Conservation (phyloP, 225 moss, liverwort and hornwort species). For the Climacium dendroides region DNA sequence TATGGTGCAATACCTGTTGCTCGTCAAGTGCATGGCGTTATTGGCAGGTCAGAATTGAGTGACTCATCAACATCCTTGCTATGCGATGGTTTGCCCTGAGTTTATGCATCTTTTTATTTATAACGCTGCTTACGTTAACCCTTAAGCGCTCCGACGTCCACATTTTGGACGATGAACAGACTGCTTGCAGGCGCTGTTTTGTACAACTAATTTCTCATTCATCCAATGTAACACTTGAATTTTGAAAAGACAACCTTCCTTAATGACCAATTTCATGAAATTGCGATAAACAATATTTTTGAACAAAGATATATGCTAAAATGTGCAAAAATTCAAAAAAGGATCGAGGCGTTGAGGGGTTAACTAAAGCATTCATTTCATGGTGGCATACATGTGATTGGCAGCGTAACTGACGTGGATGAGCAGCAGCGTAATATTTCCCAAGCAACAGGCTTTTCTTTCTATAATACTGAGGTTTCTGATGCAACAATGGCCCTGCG, state of each 20-base stretch:
- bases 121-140: background rate
- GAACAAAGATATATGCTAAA: too few species aligned
- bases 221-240: too few species aligned
- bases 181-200: too few species aligned
- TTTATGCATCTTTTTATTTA: background rate
- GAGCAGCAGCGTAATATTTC: slow-evolving; percentile 12
- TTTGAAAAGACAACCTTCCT: too few species aligned
- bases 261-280: too few species aligned
- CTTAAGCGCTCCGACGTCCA: too few species aligned
- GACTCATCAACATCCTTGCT: background rate
- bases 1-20: slow-evolving; percentile 59
- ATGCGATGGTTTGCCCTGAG: background rate
- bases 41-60: slow-evolving; percentile 17
- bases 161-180: too few species aligned
- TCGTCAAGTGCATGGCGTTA: slow-evolving; percentile 31
- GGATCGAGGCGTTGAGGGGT: too few species aligned
- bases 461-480: slow-evolving; percentile 15
- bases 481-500: slow-evolving; percentile 31
- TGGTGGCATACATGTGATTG: background rate
- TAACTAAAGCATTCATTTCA: background rate
- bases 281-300: too few species aligned
- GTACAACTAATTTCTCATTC: too few species aligned
- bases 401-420: slow-evolving; percentile 36
- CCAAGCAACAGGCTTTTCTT: slow-evolving; percentile 49
- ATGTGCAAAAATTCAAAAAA: too few species aligned